A percentile compares a stretch with the other conserved stretches of the same genome.
phyloP scores from a whole-genome alignment of 805 yeast genomes.

The Debaryomyces maramus region DNA sequence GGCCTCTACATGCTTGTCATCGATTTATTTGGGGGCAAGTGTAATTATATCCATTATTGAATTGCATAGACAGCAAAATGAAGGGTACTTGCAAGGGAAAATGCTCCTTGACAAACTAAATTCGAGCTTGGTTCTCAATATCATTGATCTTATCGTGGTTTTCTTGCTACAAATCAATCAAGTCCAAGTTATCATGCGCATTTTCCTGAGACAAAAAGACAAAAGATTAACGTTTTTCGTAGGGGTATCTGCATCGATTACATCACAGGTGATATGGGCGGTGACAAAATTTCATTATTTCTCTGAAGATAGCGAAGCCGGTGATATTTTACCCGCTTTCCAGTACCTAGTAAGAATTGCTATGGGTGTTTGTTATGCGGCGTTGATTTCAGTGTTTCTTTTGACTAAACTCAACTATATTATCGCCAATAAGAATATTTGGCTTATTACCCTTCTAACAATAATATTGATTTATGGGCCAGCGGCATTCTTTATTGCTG shows the following conservation, averaged over 20 bases:
- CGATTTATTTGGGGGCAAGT: constrained; percentile 54
- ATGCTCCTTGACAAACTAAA: constrained; percentile 47
- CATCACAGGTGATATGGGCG: constrained; percentile 70
- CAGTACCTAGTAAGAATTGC: constrained; percentile 73
- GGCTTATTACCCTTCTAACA: constrained; percentile 58
- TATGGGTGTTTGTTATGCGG: constrained; percentile 65
- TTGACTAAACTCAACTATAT: constrained; percentile 53
- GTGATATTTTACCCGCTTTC: constrained; percentile 69
- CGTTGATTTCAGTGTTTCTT: constrained; percentile 56
- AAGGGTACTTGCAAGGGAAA: constrained; percentile 45
- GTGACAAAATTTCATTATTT: constrained; percentile 53
- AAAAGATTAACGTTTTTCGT: constrained; percentile 59
- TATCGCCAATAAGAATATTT: constrained; percentile 45
- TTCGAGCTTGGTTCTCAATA: constrained; percentile 45
- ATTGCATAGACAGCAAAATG: constrained; percentile 48
- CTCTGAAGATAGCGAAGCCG: constrained; percentile 39
- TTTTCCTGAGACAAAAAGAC: constrained; percentile 68
- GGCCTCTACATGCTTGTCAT: constrained; percentile 51
- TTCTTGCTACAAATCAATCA: constrained; percentile 63
- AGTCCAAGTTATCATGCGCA: constrained; percentile 67
- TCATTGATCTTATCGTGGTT: constrained; percentile 58
- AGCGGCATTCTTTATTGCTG: constrained; percentile 72
- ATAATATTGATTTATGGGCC: constrained; percentile 57
- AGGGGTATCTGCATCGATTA: constrained; percentile 54
- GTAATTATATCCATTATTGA: constrained; percentile 48